Percentiles rank a stretch among this genome's conserved stretches.
These are phyloP conservation scores for Pistacia atlantica DNA, from an alignment of 345 rosid species.

Conservation along the genomic window DNA sequence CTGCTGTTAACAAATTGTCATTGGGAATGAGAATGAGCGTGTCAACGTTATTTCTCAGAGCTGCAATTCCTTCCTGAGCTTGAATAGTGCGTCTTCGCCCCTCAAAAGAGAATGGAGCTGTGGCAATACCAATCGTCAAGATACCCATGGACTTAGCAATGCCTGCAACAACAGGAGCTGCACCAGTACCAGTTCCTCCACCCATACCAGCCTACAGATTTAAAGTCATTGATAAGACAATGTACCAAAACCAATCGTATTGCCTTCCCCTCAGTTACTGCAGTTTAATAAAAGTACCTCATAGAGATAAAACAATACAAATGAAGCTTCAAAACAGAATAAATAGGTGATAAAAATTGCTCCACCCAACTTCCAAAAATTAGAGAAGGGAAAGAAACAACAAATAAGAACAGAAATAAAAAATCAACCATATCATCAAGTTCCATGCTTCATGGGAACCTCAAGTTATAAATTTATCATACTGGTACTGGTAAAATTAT, in stretches of 20 bases:
- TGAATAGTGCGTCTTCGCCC: conserved; percentile 85
- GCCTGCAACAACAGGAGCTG: conserved; percentile 86
- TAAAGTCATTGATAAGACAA: conserved; percentile 18
- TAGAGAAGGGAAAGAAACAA: background rate
- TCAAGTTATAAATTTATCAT: background rate
- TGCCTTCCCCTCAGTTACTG: background rate
- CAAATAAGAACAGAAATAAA: background rate
- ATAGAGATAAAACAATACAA: background rate
- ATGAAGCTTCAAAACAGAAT: background rate
- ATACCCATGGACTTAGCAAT: conserved; percentile 91
- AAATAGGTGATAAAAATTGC: background rate
- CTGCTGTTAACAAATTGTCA: conserved; percentile 86
- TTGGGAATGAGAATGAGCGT: conserved; percentile 91
- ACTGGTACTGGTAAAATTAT: background rate
- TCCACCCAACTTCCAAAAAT: background rate
- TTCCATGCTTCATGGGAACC: background rate
- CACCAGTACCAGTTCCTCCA: conserved; percentile 98
- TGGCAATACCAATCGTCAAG: conserved; percentile 89
- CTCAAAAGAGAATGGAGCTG: conserved; percentile 94
- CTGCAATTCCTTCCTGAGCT: conserved; percentile 94
- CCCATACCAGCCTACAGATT: conserved; percentile 88
- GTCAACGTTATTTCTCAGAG: conserved; percentile 85
- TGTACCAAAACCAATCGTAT: background rate
- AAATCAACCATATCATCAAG: background rate
- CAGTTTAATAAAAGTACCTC: background rate